phyloP scores from a whole-genome alignment of 495 filamentous ascomycete species.

The Parachaetomium inaequale region DNA sequence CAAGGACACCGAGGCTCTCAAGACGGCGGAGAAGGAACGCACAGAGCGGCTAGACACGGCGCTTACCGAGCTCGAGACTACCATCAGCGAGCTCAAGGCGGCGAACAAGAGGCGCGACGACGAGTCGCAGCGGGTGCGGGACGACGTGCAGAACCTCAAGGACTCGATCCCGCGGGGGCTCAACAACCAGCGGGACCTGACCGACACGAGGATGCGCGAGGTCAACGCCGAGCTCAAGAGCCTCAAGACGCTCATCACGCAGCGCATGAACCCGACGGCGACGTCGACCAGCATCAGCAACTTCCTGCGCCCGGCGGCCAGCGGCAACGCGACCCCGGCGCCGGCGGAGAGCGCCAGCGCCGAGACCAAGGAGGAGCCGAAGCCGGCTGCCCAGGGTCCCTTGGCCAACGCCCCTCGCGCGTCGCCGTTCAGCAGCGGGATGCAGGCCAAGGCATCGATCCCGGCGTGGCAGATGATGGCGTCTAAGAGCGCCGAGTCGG shows the following conservation, averaged over 20 bases:
- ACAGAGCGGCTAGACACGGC: conserved; percentile 81
- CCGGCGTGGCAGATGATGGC: conserved; percentile 86
- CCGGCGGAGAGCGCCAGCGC: conserved; percentile 21
- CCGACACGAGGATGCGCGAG: conserved; percentile 76
- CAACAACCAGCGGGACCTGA: conserved; percentile 76
- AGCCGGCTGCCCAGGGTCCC: conserved; percentile 36
- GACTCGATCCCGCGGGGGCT: conserved; percentile 84
- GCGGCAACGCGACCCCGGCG: conserved; percentile 35
- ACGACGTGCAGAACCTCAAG: conserved; percentile 78
- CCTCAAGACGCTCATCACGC: conserved; percentile 80
- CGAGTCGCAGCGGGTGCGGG: conserved; percentile 76
- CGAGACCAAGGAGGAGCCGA: conserved; percentile 34
- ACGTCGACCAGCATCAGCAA: conserved; percentile 35
- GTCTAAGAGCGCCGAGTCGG: conserved; percentile 45
- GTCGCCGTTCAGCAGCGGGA: conserved; percentile 40
- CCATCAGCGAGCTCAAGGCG: conserved; percentile 75
- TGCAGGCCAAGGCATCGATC: conserved; percentile 62
- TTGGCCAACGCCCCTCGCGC: conserved; percentile 29
- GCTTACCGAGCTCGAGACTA: conserved; percentile 75
- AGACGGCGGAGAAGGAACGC: conserved; percentile 76
- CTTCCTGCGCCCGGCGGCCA: conserved; percentile 37
- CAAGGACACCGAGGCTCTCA: conserved; percentile 83
- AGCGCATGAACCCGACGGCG: conserved; percentile 61
- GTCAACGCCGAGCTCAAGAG: conserved; percentile 87
- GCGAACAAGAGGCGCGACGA: conserved; percentile 75